A percentile compares a stretch with the other conserved stretches of the same genome.
These are phyloP conservation scores for Pisolithus tinctorius DNA, from an alignment of 768 basidiomycete genomes.

Conservation along the genomic window DNA sequence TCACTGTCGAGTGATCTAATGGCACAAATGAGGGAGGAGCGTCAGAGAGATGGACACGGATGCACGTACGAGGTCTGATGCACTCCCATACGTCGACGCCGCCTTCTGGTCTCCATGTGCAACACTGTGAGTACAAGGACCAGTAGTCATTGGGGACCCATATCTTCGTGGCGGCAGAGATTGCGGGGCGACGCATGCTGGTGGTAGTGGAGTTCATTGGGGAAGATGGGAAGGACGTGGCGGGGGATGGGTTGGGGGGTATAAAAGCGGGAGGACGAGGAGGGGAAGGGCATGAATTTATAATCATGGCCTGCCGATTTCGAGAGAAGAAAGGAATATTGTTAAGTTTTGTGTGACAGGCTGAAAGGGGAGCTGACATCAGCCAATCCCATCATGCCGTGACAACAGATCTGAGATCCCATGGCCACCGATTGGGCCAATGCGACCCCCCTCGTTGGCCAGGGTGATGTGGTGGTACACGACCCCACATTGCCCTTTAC, in stretches of 20 bases:
- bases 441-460: too few relatives aligned
- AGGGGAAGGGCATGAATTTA: slow-evolving; percentile 10
- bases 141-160: slow-evolving; percentile 68
- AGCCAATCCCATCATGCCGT: slow-evolving; percentile 14
- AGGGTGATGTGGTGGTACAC: not conserved
- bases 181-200: slow-evolving; percentile 29
- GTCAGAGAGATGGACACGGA: slow-evolving; percentile 1
- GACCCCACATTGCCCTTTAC: not conserved
- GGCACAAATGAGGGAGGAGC: not conserved
- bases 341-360: slow-evolving; percentile 12
- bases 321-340: slow-evolving; percentile 19
- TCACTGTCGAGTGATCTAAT: slow-evolving; percentile 53
- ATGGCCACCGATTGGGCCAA: not conserved
- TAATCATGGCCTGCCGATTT: slow-evolving; percentile 14
- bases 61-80: slow-evolving; percentile 54
- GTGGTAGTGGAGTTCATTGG: slow-evolving; percentile 12
- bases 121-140: slow-evolving; percentile 60
- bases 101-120: slow-evolving; percentile 60
- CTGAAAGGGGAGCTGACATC: slow-evolving; percentile 24
- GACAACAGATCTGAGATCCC: slow-evolving; percentile 19
- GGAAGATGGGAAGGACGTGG: not conserved
- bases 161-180: slow-evolving; percentile 60
- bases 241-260: not conserved
- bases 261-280: slow-evolving; percentile 9
- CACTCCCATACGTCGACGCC: slow-evolving; percentile 78